phyloP scores from a whole-genome alignment of 768 basidiomycete species.

The Pseudohyphozyma bogoriensis region DNA sequence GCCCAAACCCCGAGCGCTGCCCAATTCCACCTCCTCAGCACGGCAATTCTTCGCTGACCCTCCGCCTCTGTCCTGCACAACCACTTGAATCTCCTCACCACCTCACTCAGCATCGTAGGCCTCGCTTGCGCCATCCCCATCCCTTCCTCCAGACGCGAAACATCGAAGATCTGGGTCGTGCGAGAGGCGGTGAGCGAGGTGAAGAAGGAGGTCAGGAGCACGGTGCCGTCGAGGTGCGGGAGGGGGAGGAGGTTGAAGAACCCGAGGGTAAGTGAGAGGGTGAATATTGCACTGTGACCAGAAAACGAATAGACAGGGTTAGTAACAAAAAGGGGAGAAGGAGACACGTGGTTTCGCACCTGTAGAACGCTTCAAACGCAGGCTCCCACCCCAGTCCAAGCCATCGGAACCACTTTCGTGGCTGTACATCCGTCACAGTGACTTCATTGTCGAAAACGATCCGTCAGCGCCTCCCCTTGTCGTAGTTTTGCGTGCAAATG shows the following conservation, averaged over 20 bases:
- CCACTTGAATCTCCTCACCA: background rate
- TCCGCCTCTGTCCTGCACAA: background rate
- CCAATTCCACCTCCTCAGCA: background rate
- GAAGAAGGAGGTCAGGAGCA: slow-evolving; percentile 9
- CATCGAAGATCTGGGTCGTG: too few species aligned
- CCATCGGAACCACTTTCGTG: background rate
- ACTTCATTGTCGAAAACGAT: background rate
- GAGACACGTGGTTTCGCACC: background rate
- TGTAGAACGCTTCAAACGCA: background rate
- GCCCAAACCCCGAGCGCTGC: background rate
- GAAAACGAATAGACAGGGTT: background rate
- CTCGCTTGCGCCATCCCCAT: background rate
- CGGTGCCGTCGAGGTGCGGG: slow-evolving; percentile 16
- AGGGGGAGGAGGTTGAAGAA: slow-evolving; percentile 24
- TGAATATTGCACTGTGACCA: background rate
- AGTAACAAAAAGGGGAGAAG: background rate
- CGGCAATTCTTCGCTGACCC: background rate
- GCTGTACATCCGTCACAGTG: background rate
- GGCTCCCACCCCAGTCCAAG: too few species aligned
- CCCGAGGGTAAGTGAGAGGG: slow-evolving; percentile 11
- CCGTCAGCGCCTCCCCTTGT: background rate
- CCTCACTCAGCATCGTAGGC: background rate
- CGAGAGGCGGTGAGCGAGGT: background rate
- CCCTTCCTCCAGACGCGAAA: too few species aligned
- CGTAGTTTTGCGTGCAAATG: background rate